Evolutionary conservation across 163 green algal species (phyloP).

Genomic region (Scenedesmus sp.): DNA sequence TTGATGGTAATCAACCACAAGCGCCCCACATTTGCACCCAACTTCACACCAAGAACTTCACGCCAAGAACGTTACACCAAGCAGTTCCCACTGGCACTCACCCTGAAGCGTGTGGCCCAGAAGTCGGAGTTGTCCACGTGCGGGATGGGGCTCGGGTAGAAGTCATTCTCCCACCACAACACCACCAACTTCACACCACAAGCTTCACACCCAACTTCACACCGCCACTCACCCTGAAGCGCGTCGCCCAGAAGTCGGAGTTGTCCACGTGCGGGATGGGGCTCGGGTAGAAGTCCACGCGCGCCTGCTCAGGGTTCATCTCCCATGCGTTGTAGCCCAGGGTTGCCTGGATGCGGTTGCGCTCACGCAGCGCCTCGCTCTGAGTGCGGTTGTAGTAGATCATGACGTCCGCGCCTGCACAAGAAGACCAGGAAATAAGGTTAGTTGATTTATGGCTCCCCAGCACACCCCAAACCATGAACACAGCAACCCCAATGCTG

Average conservation of each 20-base stretch:
- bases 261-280: slow-evolving; percentile 58
- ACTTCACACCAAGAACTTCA: too few relatives aligned
- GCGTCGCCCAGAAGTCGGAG: slow-evolving; percentile 69
- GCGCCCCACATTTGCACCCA: too few relatives aligned
- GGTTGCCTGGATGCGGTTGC: slow-evolving; percentile 21
- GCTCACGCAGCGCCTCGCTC: slow-evolving; percentile 64
- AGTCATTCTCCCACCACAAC: slow-evolving; percentile 48
- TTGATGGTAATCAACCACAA: not conserved
- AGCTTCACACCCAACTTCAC: not conserved
- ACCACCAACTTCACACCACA: not conserved
- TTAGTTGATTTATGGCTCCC: too few relatives aligned
- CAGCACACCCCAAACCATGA: too few relatives aligned
- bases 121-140: slow-evolving; percentile 67
- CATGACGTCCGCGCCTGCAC: slow-evolving; percentile 49
- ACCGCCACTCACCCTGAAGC: slow-evolving; percentile 50
- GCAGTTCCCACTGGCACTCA: too few relatives aligned
- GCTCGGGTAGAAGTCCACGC: slow-evolving; percentile 67
- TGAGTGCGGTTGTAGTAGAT: slow-evolving; percentile 83
- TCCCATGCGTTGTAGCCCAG: slow-evolving; percentile 12
- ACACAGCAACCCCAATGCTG: not conserved
- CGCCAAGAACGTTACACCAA: too few relatives aligned
- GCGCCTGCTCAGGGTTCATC: slow-evolving; percentile 43
- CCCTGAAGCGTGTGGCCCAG: slow-evolving; percentile 59
- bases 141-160: slow-evolving; percentile 64
- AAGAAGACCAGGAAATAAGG: too few relatives aligned